A percentile compares a stretch with the other conserved stretches of the same genome.
These are phyloP conservation scores for Fraxinus americana DNA, from an alignment of 257 asterid genomes.

Conservation along the genomic window DNA sequence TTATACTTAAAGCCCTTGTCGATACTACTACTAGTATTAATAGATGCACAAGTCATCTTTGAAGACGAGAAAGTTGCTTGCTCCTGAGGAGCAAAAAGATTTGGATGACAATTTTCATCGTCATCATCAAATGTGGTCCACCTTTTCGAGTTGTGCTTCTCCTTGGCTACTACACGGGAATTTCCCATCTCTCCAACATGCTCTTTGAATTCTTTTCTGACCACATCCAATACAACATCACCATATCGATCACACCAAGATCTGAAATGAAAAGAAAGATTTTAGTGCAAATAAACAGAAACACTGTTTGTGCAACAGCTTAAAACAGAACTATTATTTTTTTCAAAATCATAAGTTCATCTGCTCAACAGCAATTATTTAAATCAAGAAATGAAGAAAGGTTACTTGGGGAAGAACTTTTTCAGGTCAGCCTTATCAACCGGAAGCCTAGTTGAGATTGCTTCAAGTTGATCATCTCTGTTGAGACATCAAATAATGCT, in stretches of 20 bases:
- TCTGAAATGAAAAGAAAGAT: constrained; percentile 31
- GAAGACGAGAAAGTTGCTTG: constrained; percentile 39
- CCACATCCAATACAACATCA: constrained; percentile 66
- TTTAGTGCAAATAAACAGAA: not conserved
- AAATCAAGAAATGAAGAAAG: not conserved
- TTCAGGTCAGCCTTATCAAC: constrained; percentile 67
- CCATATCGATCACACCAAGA: constrained; percentile 69
- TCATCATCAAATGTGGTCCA: constrained; percentile 69
- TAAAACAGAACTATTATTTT: too few species aligned
- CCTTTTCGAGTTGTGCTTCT: constrained; percentile 39
- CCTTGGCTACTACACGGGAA: constrained; percentile 25
- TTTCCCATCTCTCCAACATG: constrained; percentile 66
- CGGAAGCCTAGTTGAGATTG: constrained; percentile 75
- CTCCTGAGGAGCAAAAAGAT: constrained; percentile 57
- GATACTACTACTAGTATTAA: constrained; percentile 40
- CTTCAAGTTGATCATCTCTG: constrained; percentile 78
- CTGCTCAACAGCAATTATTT: too few species aligned
- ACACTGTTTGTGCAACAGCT: not conserved
- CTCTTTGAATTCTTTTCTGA: constrained; percentile 71
- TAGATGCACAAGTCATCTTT: constrained; percentile 28
- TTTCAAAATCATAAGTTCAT: too few species aligned
- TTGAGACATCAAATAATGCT: not conserved
- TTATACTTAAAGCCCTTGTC: constrained; percentile 66
- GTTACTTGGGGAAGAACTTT: constrained; percentile 65
- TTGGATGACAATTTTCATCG: constrained; percentile 62